Evolutionary conservation across 176 grass and related monocot genomes (phyloP), one percentile per base, ranked within the genome.

Genomic region (Sorghum bicolor): DNA sequence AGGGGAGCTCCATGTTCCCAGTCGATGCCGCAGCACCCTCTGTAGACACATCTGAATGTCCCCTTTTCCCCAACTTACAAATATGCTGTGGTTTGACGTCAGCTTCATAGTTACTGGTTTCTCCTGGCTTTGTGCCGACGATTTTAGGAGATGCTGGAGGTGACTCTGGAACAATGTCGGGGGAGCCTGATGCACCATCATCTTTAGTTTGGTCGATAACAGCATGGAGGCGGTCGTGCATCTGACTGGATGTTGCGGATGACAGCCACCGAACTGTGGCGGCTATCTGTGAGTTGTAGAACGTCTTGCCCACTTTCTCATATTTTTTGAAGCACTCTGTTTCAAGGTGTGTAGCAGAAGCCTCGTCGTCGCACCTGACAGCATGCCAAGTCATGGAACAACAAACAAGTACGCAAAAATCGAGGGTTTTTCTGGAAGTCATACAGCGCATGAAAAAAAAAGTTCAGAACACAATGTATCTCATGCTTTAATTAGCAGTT

Each of bases 221-320:
- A 26, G 74, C 6, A 5, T 69, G 7, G 6, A 98, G 80, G 38
- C 89, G 89, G 36, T 89, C 93, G 13, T 83, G 76, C 66, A 98
- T 93, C 84, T 98, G 91, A 32, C 93, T 75, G 45, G 69, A 83
- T 58, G 72, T 90, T 28, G 90, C 89, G 38, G 93, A 93, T 3
- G 87, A 88, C 19, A 95, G 22, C 96, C 96, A 98, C 55, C 93
- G 86, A 31, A 95, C 68, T 19, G 93, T 98, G n/a, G 96, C 96
- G 1, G 93, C 93, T 61, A 95, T 79, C 85, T 98, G 96, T 22
- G 96, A 98, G 83, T 87, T 98, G 44, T 98, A 98, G 57, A 98
- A 98, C 22, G 89, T 90, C 85, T 87, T 98, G 6, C 91, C 91
- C 31, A 91, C 91, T 83, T 95, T 98, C 66, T 88, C 83, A 70